Conservation (phyloP, 257 asterid genomes). For the Solanum megistacrolobum region DNA sequence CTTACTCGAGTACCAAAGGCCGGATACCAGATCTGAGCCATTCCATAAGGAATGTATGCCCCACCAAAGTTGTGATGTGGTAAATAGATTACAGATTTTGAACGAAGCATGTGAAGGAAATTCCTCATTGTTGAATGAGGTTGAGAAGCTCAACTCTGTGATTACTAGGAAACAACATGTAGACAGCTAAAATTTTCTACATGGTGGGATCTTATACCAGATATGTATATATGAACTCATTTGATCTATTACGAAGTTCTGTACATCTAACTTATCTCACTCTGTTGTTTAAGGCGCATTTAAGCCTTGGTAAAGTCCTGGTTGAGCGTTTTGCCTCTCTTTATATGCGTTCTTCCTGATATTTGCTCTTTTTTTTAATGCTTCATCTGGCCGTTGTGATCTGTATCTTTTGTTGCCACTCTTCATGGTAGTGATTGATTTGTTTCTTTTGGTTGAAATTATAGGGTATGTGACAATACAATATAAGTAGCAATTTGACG, state of each 20-base stretch:
- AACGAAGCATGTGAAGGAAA: slow-evolving; percentile 53
- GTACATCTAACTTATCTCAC: neutral
- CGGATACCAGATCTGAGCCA: neutral
- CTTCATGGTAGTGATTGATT: neutral
- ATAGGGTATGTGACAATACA: neutral
- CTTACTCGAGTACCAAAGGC: slow-evolving; percentile 36
- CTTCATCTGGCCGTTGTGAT: neutral
- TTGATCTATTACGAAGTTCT: neutral
- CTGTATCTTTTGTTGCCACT: neutral
- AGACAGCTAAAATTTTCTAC: neutral
- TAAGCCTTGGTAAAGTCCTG: neutral
- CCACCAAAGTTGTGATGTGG: slow-evolving; percentile 16
- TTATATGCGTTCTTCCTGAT: neutral
- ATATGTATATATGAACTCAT: neutral
- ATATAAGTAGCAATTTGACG: neutral
- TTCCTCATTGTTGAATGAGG: slow-evolving; percentile 23
- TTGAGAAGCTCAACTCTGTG: slow-evolving; percentile 42
- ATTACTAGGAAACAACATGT: slow-evolving; percentile 1
- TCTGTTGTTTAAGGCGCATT: neutral
- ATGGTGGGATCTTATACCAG: neutral
- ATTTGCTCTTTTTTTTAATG: no score
- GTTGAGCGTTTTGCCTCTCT: neutral
- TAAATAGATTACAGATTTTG: slow-evolving; percentile 44
- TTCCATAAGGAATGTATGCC: slow-evolving; percentile 7
- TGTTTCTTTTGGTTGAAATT: neutral